Conservation (phyloP, 257 asterid species). For the Rubia yunnanensis region DNA sequence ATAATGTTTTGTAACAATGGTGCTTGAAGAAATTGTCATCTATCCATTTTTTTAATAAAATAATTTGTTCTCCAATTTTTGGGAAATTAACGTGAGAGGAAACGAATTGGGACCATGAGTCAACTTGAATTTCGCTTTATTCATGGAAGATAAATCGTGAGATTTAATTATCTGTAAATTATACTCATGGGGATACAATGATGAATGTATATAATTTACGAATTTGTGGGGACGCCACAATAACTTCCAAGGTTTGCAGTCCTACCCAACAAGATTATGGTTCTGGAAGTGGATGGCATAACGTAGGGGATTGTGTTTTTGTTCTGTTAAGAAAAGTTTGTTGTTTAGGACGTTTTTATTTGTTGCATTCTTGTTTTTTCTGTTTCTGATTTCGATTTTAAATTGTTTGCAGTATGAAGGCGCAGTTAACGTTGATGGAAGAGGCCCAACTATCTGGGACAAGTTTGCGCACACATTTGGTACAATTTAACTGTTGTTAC, state of each 20-base stretch:
- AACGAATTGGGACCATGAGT: slow-evolving; percentile 1
- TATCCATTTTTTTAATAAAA: too few relatives aligned
- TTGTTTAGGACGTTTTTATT: background rate
- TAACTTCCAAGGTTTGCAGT: background rate
- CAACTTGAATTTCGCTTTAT: background rate
- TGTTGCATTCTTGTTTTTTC: background rate
- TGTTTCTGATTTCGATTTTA: background rate
- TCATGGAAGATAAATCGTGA: too few relatives aligned
- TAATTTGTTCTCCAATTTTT: background rate
- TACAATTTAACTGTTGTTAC: slow-evolving; percentile 11
- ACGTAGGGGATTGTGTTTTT: background rate
- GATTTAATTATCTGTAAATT: too few relatives aligned
- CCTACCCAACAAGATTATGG: background rate
- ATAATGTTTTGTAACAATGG: too few relatives aligned
- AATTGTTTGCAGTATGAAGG: slow-evolving; percentile 58
- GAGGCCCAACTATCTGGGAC: slow-evolving; percentile 79
- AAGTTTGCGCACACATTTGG: slow-evolving; percentile 68
- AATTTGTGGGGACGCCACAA: background rate
- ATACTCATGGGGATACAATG: too few relatives aligned
- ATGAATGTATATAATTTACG: too few relatives aligned
- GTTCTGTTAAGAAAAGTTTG: background rate
- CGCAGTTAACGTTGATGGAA: slow-evolving; percentile 75
- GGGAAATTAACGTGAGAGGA: background rate
- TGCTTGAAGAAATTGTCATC: background rate
- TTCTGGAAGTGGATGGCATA: background rate